Evolutionary conservation across 768 basidiomycete genomes (phyloP).

Genomic region (Lentinula guzmanii): DNA sequence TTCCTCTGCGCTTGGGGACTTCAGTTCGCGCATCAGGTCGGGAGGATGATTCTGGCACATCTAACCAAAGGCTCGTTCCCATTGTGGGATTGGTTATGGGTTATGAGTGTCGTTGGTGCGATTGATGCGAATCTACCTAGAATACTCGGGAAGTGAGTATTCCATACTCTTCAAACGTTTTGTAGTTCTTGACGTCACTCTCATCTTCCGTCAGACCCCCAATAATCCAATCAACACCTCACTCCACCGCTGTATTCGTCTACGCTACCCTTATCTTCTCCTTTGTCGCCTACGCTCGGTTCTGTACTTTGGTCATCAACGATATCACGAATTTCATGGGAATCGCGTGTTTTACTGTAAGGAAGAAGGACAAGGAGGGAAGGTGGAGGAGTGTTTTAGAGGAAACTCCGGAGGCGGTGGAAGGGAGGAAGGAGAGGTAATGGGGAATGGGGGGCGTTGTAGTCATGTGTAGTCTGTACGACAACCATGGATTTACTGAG

Average conservation of each 20-base stretch:
- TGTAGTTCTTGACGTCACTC: neutral
- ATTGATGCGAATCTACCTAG: slow-evolving; percentile 75
- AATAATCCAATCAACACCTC: slow-evolving; percentile 64
- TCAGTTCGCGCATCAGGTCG: slow-evolving; percentile 86
- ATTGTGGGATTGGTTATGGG: slow-evolving; percentile 80
- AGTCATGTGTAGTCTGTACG: no score
- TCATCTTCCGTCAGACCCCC: slow-evolving; percentile 38
- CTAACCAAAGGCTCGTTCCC: slow-evolving; percentile 84
- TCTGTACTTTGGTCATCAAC: slow-evolving; percentile 75
- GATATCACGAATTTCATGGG: slow-evolving; percentile 91
- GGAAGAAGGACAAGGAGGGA: slow-evolving; percentile 72
- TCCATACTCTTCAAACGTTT: neutral
- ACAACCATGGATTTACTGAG: no score
- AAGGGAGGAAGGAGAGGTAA: neutral
- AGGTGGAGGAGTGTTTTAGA: slow-evolving; percentile 42
- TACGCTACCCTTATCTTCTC: slow-evolving; percentile 65
- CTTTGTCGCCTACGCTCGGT: slow-evolving; percentile 64
- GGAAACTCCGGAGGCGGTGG: slow-evolving; percentile 1
- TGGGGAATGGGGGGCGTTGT: no score
- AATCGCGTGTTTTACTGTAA: slow-evolving; percentile 91
- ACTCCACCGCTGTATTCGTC: slow-evolving; percentile 65
- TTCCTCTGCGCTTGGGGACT: slow-evolving; percentile 93
- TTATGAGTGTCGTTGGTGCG: slow-evolving; percentile 72
- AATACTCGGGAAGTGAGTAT: slow-evolving; percentile 60
- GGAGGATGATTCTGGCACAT: slow-evolving; percentile 89